phyloP scores from a whole-genome alignment of 169 alveolate species.

The Plasmodium chabaudi region DNA sequence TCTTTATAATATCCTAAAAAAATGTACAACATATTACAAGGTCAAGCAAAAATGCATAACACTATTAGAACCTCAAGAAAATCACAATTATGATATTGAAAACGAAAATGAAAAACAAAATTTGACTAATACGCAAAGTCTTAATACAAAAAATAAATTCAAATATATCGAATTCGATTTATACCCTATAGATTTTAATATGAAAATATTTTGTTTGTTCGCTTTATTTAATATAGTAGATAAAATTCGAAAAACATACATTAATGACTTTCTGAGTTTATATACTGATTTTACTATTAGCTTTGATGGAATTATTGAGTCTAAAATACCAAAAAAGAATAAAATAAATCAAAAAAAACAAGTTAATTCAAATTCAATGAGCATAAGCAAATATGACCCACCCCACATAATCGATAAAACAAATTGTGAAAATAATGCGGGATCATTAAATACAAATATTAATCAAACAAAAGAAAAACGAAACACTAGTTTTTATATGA shows the following conservation, averaged over 20 bases:
- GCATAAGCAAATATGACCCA: too few species aligned
- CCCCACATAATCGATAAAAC: too few species aligned
- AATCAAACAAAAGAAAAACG: background rate
- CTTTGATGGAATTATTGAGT: slow-evolving; percentile 29
- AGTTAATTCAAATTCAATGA: background rate
- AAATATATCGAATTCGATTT: slow-evolving; percentile 1
- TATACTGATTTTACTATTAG: slow-evolving; percentile 28
- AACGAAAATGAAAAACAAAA: slow-evolving; percentile 13
- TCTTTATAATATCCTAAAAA: slow-evolving; percentile 28
- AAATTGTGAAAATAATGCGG: background rate
- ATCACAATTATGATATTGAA: background rate
- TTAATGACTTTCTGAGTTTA: slow-evolving; percentile 19
- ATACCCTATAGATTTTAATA: slow-evolving; percentile 54
- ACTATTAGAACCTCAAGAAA: background rate
- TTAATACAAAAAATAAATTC: background rate
- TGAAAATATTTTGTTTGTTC: slow-evolving; percentile 53
- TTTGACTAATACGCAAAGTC: slow-evolving; percentile 5
- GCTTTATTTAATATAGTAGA: slow-evolving; percentile 58
- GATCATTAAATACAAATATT: background rate
- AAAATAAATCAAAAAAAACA: background rate
- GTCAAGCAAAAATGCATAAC: background rate
- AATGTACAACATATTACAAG: slow-evolving; percentile 41
- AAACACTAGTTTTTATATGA: slow-evolving; percentile 67
- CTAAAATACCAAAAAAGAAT: slow-evolving; percentile 7
- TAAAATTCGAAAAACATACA: slow-evolving; percentile 31